Conservation (phyloP, 1,139 yeast species). For the Wickerhamiella pararugosa region DNA sequence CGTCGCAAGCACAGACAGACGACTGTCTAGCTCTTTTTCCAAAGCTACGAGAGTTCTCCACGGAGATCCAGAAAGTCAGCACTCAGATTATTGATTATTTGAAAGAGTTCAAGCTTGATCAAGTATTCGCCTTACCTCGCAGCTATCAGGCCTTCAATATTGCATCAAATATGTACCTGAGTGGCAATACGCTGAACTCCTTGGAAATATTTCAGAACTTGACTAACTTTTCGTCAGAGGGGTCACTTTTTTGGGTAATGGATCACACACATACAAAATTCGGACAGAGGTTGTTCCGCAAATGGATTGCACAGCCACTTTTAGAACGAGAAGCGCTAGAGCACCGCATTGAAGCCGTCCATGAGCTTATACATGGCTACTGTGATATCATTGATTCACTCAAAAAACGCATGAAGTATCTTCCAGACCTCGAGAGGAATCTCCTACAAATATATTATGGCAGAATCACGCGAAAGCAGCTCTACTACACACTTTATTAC, state of each 20-base stretch:
- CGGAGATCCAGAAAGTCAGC: slow-evolving; percentile 31
- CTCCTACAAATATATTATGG: slow-evolving; percentile 57
- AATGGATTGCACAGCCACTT: slow-evolving; percentile 70
- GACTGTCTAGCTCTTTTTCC: neutral
- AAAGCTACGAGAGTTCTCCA: neutral
- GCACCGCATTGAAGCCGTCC: slow-evolving; percentile 48
- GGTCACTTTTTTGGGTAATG: slow-evolving; percentile 63
- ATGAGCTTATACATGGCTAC: slow-evolving; percentile 33
- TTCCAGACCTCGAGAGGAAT: slow-evolving; percentile 55
- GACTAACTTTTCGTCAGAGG: slow-evolving; percentile 40
- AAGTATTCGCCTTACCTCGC: slow-evolving; percentile 36
- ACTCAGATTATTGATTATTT: slow-evolving; percentile 39
- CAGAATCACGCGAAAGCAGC: slow-evolving; percentile 44
- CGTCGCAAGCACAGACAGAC: neutral
- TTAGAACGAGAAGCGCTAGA: slow-evolving; percentile 37
- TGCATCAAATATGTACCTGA: slow-evolving; percentile 46
- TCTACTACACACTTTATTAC: slow-evolving; percentile 39
- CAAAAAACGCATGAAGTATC: slow-evolving; percentile 30
- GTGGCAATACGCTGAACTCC: slow-evolving; percentile 50
- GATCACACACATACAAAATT: slow-evolving; percentile 68
- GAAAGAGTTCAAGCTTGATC: slow-evolving; percentile 44
- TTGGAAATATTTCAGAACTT: slow-evolving; percentile 60
- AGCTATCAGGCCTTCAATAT: slow-evolving; percentile 40
- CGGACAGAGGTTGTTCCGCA: slow-evolving; percentile 50
- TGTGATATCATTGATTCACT: slow-evolving; percentile 33